Percentiles rank a stretch among this genome's conserved stretches.
Conservation (phyloP, 2,329 filamentous ascomycete species). For the Colletotrichum sidae region DNA sequence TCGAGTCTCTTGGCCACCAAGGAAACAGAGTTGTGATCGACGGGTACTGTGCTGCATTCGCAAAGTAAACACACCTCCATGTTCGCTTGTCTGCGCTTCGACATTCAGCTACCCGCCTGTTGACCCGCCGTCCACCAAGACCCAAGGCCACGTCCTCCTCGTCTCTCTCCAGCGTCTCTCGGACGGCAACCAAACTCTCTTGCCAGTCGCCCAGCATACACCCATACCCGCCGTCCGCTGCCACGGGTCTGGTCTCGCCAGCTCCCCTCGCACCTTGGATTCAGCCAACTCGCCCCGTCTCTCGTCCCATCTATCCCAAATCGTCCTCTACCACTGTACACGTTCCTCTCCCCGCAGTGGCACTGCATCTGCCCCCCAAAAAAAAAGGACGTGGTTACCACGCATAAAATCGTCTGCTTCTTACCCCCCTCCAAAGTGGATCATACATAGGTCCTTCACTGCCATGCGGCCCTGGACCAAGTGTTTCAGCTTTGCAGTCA, state of each 20-base stretch:
- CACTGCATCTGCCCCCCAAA: conserved; percentile 16
- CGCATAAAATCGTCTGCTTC: conserved; percentile 36
- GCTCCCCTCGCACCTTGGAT: conserved; percentile 17
- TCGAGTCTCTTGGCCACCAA: neutral
- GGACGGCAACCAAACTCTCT: conserved; percentile 25
- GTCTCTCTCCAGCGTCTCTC: conserved; percentile 12
- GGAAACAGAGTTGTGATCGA: conserved; percentile 20
- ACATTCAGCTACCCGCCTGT: conserved; percentile 25
- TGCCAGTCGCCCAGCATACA: too few relatives aligned
- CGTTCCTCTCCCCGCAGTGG: conserved; percentile 13
- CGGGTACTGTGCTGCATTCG: conserved; percentile 25
- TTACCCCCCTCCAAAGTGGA: conserved; percentile 33
- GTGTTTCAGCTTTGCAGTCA: conserved; percentile 38
- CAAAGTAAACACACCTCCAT: conserved; percentile 31
- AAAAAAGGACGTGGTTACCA: conserved; percentile 21
- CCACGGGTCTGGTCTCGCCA: conserved; percentile 15
- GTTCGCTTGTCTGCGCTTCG: conserved; percentile 29
- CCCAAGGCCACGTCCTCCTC: conserved; percentile 14
- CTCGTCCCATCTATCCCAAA: neutral
- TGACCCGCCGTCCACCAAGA: conserved; percentile 9
- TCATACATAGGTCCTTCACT: conserved; percentile 34
- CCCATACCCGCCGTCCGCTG: conserved; percentile 1
- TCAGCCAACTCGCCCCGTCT: conserved; percentile 14
- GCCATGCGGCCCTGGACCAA: conserved; percentile 37
- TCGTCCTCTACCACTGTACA: neutral